Evolutionary conservation across 1,139 yeast genomes (phyloP).

Genomic region (Saccharomyces hybrid): DNA sequence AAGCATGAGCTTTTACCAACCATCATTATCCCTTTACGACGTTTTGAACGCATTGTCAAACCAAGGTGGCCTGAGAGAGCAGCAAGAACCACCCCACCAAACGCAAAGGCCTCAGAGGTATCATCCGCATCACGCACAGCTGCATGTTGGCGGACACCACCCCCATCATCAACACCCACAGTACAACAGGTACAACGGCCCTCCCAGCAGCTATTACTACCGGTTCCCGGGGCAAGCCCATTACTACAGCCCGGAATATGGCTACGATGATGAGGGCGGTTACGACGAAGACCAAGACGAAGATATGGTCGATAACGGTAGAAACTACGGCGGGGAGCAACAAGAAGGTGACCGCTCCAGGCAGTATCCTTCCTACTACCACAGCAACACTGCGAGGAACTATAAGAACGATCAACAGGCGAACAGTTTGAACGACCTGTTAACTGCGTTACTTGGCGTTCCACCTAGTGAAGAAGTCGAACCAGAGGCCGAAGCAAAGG

Average conservation of each 20-base stretch:
- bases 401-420: slow-evolving; percentile 2
- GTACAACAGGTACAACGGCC: slow-evolving; percentile 6
- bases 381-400: slow-evolving; percentile 1
- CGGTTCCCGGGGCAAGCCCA: slow-evolving; percentile 16
- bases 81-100: slow-evolving; percentile 4
- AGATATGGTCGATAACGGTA: neutral
- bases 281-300: slow-evolving; percentile 10
- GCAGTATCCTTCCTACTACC: slow-evolving; percentile 10
- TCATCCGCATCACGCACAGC: slow-evolving; percentile 4
- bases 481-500: slow-evolving; percentile 5
- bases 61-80: slow-evolving; percentile 15
- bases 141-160: neutral
- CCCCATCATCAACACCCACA: neutral
- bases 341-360: neutral
- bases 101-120: slow-evolving; percentile 6
- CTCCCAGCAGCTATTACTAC: slow-evolving; percentile 10
- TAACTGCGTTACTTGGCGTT: slow-evolving; percentile 16
- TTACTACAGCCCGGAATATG: slow-evolving; percentile 21
- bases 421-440: slow-evolving; percentile 13
- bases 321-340: slow-evolving; percentile 7
- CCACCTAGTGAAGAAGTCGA: slow-evolving; percentile 2
- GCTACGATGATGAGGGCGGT: slow-evolving; percentile 14
- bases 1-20: slow-evolving; percentile 28
- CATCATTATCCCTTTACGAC: slow-evolving; percentile 27
- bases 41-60: slow-evolving; percentile 22